These are phyloP conservation scores for Colletotrichum paranaense DNA, from an alignment of 2,329 filamentous ascomycete species.

Conservation along the genomic window DNA sequence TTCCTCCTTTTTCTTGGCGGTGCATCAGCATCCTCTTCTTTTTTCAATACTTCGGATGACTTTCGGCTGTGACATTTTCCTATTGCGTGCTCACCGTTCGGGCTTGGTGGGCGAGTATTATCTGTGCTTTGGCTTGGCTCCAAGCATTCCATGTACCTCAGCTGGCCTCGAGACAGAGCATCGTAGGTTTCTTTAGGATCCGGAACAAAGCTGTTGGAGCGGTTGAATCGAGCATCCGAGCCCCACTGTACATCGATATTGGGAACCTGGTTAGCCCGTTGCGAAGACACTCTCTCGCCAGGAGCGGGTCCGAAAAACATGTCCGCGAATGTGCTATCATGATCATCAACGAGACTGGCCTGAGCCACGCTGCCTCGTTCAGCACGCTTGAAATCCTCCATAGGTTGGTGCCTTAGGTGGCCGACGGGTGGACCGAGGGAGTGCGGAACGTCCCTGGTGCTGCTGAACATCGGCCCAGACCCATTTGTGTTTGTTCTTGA, in stretches of 20 bases:
- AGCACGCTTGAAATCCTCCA: constrained; percentile 56
- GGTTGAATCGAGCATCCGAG: constrained; percentile 73
- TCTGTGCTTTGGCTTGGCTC: constrained; percentile 67
- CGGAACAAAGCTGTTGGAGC: constrained; percentile 68
- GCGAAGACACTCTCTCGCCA: constrained; percentile 35
- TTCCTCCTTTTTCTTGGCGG: constrained; percentile 65
- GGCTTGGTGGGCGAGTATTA: constrained; percentile 70
- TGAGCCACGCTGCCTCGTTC: constrained; percentile 45
- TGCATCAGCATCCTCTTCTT: constrained; percentile 51
- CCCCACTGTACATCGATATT: constrained; percentile 70
- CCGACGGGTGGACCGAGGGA: constrained; percentile 49
- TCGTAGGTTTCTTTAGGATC: constrained; percentile 68
- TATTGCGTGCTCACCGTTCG: constrained; percentile 45
- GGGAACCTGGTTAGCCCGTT: constrained; percentile 43
- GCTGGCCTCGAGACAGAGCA: constrained; percentile 64
- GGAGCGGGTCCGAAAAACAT: constrained; percentile 51
- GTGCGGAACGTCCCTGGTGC: constrained; percentile 24
- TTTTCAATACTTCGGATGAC: constrained; percentile 41
- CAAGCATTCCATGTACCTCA: constrained; percentile 68
- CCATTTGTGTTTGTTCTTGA: constrained; percentile 40
- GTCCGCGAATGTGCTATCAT: constrained; percentile 52
- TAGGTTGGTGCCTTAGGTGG: constrained; percentile 54
- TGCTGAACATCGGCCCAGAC: constrained; percentile 29
- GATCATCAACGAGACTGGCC: constrained; percentile 40
- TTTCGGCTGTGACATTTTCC: constrained; percentile 39